Percentiles rank a stretch among this genome's conserved stretches.
Evolutionary conservation across 495 filamentous ascomycete genomes (phyloP).

Genomic region (Penicillium canariense): DNA sequence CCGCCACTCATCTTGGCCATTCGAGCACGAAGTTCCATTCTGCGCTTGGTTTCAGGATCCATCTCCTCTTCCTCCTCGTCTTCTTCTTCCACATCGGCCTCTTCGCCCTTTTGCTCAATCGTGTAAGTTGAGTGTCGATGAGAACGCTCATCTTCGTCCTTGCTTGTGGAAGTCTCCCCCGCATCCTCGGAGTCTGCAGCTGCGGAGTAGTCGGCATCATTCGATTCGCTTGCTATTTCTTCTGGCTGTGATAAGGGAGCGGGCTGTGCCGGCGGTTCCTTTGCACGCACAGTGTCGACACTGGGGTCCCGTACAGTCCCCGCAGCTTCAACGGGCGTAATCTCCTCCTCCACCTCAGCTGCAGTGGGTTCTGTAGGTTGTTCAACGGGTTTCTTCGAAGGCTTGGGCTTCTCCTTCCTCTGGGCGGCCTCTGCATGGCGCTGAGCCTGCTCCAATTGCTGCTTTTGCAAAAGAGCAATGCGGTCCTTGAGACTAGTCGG

Average conservation of each 20-base stretch:
- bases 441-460: constrained; percentile 82
- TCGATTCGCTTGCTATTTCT: constrained; percentile 69
- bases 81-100: constrained; percentile 54
- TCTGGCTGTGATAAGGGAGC: constrained; percentile 45
- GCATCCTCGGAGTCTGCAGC: constrained; percentile 83
- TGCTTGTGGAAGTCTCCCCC: constrained; percentile 70
- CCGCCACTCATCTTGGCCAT: constrained; percentile 99
- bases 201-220: constrained; percentile 87
- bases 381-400: constrained; percentile 76
- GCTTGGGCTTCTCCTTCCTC: constrained; percentile 88
- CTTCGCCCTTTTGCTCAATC: constrained; percentile 24
- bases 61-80: constrained; percentile 89
- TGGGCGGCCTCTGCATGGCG: constrained; percentile 74
- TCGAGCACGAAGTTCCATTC: constrained; percentile 84
- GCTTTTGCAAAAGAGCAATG: constrained; percentile 89
- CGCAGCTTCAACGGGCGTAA: constrained; percentile 47
- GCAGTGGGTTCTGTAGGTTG: constrained; percentile 34
- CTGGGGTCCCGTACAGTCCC: constrained; percentile 49
- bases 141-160: constrained; percentile 62
- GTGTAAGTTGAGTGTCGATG: constrained; percentile 19
- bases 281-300: constrained; percentile 52
- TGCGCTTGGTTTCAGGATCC: constrained; percentile 82
- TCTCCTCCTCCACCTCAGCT: constrained; percentile 27
- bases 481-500: constrained; percentile 90
- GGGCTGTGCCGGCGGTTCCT: constrained; percentile 43